Conservation (phyloP, 78 protist genomes). For the Diacronema lutheri region DNA sequence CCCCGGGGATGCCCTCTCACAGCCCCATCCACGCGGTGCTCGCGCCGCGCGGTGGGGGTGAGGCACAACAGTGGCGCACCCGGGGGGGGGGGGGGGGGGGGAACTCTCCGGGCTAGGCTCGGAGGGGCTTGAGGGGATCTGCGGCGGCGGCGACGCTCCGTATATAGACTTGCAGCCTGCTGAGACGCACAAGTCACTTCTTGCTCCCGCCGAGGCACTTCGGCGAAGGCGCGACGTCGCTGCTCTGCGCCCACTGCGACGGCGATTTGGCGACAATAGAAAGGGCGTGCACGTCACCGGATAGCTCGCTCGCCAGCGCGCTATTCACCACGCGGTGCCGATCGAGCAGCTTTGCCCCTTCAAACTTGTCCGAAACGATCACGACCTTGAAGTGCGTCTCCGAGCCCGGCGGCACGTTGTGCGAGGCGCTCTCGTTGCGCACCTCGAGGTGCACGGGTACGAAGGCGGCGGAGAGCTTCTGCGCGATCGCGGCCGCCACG, state of each 20-base stretch:
- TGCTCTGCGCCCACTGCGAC: background rate
- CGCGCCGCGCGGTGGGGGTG: no score
- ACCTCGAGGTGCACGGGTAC: slow-evolving; percentile 41
- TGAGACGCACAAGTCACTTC: no score
- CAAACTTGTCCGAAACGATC: background rate
- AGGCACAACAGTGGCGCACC: no score
- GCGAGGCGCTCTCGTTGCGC: slow-evolving; percentile 59
- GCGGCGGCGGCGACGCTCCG: no score
- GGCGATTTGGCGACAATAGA: background rate
- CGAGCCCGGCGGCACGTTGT: slow-evolving; percentile 59
- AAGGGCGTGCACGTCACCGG: background rate
- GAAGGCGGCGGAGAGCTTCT: no score
- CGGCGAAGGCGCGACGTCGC: background rate
- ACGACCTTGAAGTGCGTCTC: slow-evolving; percentile 73
- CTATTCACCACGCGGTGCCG: background rate
- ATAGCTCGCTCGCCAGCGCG: background rate
- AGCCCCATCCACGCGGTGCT: no score
- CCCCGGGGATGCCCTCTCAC: no score
- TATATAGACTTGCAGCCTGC: no score
- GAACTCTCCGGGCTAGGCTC: no score
- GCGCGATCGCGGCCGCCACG: no score
- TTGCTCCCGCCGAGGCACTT: background rate
- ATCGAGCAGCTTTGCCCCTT: background rate
- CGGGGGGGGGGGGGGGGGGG: no score
- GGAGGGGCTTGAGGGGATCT: no score